Evolutionary conservation across 352 stramenopile genomes (phyloP), one percentile per base, ranked within the genome.

Genomic region (Globisporangium splendens): DNA sequence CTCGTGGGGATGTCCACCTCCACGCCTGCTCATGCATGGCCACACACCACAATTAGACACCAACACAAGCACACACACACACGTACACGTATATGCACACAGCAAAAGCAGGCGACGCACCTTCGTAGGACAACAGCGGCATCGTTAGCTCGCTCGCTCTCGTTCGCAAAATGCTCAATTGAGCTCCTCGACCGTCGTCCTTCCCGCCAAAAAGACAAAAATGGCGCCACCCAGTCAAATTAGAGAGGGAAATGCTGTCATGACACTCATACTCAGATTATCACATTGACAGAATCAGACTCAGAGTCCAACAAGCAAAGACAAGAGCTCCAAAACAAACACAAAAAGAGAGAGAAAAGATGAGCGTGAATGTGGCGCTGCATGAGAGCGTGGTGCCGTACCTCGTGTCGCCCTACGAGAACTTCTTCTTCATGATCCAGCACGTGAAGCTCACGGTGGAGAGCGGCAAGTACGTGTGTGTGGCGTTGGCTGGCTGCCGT

Each of bases 321-420:
- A 41, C 35, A 41, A 13, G 7, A 41, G 7, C 35, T 41, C 35
- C 12, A 2, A 12, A 8, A 18, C 39, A 44, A n/a, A 44, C 12
- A n/a, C 3, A 42, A 50, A 5, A 41, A 43, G 17, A 28, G 6
- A 49, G 46, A 1, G 18, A 18, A 43, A 47, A 6, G 22, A 92
- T 93, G 83, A 93, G 83, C 63, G 75, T 88, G 48, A 93, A 93
- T 62, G 80, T 90, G 49, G 61, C 79, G 56, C 69, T 93, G 21
- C 77, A 91, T 49, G 77, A 83, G 15, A 68, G 61, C 46, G 61
- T 60, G 8, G 70, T 79, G 69, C 83, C 83, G 63, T 89, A 83
- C 49, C 69, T 91, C 47, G 83, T 93, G 62, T 93, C 83, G 54
- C 83, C 83, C 12, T 89, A 82, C 61, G 83, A 91, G 54, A 79